phyloP scores from a whole-genome alignment of 331 rosid species.

The Phaseolus coccineus region DNA sequence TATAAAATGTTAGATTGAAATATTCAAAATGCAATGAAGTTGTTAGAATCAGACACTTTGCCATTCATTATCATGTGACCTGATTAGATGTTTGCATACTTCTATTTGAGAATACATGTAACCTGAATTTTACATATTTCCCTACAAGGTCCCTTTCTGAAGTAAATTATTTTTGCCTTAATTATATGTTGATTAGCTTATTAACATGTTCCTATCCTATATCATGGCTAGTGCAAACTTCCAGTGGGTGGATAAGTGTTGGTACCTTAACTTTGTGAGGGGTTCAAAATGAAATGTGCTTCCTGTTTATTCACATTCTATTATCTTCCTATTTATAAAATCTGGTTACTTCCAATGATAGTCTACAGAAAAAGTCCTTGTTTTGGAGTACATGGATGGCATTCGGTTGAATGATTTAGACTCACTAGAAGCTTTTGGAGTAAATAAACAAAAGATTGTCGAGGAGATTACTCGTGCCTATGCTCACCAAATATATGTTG shows the following conservation, averaged over 20 bases:
- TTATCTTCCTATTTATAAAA: constrained; percentile 33
- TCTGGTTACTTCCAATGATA: constrained; percentile 57
- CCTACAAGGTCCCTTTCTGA: constrained; percentile 7
- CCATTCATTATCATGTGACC: constrained; percentile 4
- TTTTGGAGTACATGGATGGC: constrained; percentile 97
- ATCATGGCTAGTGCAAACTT: constrained; percentile 29
- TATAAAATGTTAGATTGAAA: constrained; percentile 18
- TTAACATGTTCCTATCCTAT: constrained; percentile 1
- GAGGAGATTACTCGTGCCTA: constrained; percentile 98
- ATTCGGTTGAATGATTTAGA: constrained; percentile 90
- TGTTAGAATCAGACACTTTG: not conserved
- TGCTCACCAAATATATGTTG: constrained; percentile 94
- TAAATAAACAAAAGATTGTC: constrained; percentile 79
- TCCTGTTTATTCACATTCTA: constrained; percentile 2
- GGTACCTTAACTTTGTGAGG: constrained; percentile 1
- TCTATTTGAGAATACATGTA: constrained; percentile 18
- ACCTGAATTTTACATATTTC: constrained; percentile 25
- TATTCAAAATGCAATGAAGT: constrained; percentile 23
- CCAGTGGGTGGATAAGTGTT: constrained; percentile 18
- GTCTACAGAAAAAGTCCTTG: constrained; percentile 89
- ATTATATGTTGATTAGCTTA: constrained; percentile 4
- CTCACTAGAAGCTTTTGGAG: constrained; percentile 74
- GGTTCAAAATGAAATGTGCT: constrained; percentile 24
- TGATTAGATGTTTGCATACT: constrained; percentile 17
- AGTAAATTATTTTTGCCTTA: too few species aligned